A percentile compares a stretch with the other conserved stretches of the same genome.
These are phyloP conservation scores for Malassezia psittaci DNA, from an alignment of 1,284 basidiomycete species.

Conservation along the genomic window DNA sequence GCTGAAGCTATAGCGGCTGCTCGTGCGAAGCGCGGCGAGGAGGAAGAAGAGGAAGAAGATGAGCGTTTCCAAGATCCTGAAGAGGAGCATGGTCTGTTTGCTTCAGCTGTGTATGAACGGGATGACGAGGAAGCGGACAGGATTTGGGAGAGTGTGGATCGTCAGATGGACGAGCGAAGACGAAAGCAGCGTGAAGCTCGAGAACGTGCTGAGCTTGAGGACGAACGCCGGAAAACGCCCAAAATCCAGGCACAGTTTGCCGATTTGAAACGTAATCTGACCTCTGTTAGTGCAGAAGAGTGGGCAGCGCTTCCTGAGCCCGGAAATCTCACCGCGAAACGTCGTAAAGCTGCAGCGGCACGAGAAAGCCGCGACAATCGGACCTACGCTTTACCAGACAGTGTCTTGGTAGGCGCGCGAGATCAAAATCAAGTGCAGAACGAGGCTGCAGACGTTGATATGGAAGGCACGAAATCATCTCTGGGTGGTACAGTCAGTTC, in stretches of 20 bases:
- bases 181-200: constrained; percentile 68
- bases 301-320: constrained; percentile 94
- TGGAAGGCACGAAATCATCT: constrained; percentile 14
- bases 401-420: constrained; percentile 55
- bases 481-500: constrained; percentile 68
- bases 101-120: constrained; percentile 86
- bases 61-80: constrained; percentile 90
- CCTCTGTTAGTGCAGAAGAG: constrained; percentile 74
- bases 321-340: constrained; percentile 83
- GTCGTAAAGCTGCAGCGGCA: constrained; percentile 69
- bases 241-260: constrained; percentile 89
- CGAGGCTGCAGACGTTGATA: constrained; percentile 60
- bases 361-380: constrained; percentile 53
- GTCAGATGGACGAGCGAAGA: constrained; percentile 77
- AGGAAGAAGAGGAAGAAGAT: constrained; percentile 57
- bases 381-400: constrained; percentile 81
- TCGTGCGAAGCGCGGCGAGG: constrained; percentile 18
- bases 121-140: constrained; percentile 95
- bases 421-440: constrained; percentile 63
- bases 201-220: constrained; percentile 62
- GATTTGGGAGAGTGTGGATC: constrained; percentile 83
- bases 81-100: constrained; percentile 90
- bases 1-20: constrained; percentile 71
- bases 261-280: constrained; percentile 81
- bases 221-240: constrained; percentile 66